A percentile compares a stretch with the other conserved stretches of the same genome.
Evolutionary conservation across 2,329 filamentous ascomycete species (phyloP).

Genomic region (Cercospora sp.): DNA sequence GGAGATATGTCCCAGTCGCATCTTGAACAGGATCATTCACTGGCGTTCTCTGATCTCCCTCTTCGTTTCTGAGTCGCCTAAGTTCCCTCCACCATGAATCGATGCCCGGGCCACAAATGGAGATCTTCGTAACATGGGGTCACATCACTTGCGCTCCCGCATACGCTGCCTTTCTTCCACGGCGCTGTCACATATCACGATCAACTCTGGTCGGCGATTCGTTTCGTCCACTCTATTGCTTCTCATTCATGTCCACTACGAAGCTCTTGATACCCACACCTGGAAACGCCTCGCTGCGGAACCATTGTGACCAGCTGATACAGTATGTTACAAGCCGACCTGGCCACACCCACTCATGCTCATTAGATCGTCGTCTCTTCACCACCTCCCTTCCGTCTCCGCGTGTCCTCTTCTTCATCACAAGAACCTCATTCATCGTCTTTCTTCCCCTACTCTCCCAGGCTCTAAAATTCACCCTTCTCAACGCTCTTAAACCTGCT

Average conservation of each 20-base stretch:
- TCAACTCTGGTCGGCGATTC: background rate
- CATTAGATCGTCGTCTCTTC: background rate
- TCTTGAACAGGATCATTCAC: too few relatives aligned
- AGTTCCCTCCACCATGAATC: too few relatives aligned
- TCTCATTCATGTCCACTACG: background rate
- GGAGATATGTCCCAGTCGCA: too few relatives aligned
- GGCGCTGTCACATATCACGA: background rate
- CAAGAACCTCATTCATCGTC: too few relatives aligned
- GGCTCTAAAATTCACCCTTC: background rate
- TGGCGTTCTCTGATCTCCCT: too few relatives aligned
- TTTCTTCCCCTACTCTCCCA: too few relatives aligned
- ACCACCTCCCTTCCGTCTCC: background rate
- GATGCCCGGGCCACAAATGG: too few relatives aligned
- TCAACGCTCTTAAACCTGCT: conserved; percentile 49
- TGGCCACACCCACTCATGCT: background rate
- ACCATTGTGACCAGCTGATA: background rate
- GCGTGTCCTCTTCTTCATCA: background rate
- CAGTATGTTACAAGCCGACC: conserved; percentile 6
- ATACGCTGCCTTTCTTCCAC: background rate
- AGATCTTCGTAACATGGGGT: too few relatives aligned
- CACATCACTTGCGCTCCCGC: too few relatives aligned
- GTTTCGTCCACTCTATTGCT: background rate
- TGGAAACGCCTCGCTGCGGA: background rate
- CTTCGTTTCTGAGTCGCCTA: too few relatives aligned
- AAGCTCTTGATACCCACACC: background rate